phyloP scores from a whole-genome alignment of 2,329 filamentous ascomycete genomes.

The Arthrobotrys sinensis region DNA sequence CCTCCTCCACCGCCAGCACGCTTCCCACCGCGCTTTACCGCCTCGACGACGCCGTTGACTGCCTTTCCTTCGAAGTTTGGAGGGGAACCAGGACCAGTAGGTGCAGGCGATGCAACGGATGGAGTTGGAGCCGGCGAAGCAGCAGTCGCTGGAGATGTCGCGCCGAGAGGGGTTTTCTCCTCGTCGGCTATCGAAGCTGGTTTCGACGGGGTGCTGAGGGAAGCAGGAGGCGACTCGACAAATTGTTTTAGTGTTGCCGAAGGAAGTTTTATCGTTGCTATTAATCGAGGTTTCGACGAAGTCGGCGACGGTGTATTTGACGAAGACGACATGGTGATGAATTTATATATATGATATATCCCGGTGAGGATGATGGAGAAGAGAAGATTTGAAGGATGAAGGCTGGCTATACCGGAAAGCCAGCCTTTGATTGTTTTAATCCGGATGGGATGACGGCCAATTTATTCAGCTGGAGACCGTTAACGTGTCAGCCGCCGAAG shows the following conservation, averaged over 20 bases:
- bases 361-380: conserved; percentile 8
- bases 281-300: conserved; percentile 66
- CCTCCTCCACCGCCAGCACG: conserved; percentile 73
- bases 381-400: conserved; percentile 7
- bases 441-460: conserved; percentile 19
- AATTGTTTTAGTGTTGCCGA: conserved; percentile 72
- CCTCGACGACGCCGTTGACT: conserved; percentile 73
- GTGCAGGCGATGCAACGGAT: conserved; percentile 52
- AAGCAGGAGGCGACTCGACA: conserved; percentile 64
- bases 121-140: conserved; percentile 66
- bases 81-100: conserved; percentile 53
- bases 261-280: conserved; percentile 73
- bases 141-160: conserved; percentile 68
- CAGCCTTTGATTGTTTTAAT: conserved; percentile 32
- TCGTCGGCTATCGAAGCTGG: conserved; percentile 68
- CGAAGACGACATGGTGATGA: conserved; percentile 46
- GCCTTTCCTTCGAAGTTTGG: conserved; percentile 68
- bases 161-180: conserved; percentile 68
- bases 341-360: conserved; percentile 10
- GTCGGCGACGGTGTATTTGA: conserved; percentile 46
- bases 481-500: conserved; percentile 56
- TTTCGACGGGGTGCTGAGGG: conserved; percentile 69
- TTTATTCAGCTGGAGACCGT: conserved; percentile 39
- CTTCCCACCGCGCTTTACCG: conserved; percentile 74
- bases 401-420: conserved; percentile 43